Conservation (phyloP, 2,329 filamentous ascomycete species). For the Boeremia exigua region DNA sequence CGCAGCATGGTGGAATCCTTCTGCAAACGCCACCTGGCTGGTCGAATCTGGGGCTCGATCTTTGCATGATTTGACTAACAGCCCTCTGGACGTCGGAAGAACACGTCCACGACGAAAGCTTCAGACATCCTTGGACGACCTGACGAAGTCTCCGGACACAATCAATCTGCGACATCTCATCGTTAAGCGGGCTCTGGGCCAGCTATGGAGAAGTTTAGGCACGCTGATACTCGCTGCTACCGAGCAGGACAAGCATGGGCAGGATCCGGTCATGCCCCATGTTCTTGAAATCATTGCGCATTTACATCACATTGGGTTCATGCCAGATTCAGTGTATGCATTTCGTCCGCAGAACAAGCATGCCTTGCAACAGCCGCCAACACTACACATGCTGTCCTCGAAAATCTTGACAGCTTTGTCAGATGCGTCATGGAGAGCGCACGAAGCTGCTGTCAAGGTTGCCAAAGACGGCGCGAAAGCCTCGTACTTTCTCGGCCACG, state of each 20-base stretch:
- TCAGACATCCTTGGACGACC: constrained; percentile 28
- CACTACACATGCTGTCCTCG: constrained; percentile 55
- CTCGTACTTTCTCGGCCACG: constrained; percentile 50
- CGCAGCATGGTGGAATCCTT: constrained; percentile 22
- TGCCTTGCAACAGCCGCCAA: constrained; percentile 55
- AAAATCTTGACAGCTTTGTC: constrained; percentile 57
- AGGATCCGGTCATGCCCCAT: constrained; percentile 48
- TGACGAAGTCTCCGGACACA: constrained; percentile 36
- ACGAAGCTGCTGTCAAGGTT: constrained; percentile 46
- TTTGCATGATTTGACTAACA: constrained; percentile 34
- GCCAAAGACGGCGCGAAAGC: constrained; percentile 42
- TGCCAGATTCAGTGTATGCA: constrained; percentile 55
- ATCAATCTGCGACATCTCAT: constrained; percentile 26
- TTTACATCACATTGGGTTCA: constrained; percentile 55
- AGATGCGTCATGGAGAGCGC: constrained; percentile 58
- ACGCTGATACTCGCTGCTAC: constrained; percentile 52
- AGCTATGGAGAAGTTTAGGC: constrained; percentile 55
- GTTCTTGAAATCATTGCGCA: constrained; percentile 57
- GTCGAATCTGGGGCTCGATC: constrained; percentile 15
- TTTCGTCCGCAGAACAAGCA: constrained; percentile 42
- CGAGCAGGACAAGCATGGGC: constrained; percentile 22
- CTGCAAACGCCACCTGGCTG: constrained; percentile 26
- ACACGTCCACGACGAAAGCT: constrained; percentile 21
- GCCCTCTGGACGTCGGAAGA: constrained; percentile 27
- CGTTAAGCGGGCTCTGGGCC: constrained; percentile 50